phyloP scores from a whole-genome alignment of 2,329 filamentous ascomycete genomes.

The Botryotinia globosa region DNA sequence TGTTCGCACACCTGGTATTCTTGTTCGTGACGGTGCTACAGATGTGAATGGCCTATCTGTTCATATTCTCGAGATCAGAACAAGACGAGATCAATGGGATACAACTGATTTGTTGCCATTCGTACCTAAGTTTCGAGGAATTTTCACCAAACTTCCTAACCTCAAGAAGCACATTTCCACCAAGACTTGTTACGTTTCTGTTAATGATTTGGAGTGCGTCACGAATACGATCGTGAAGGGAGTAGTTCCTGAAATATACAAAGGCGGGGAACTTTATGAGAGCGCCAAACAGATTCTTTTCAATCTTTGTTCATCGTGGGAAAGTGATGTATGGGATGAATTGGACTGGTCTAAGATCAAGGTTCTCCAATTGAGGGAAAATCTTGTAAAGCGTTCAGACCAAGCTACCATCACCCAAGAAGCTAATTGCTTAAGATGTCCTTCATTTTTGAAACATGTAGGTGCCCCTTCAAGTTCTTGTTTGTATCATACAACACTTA shows the following conservation, averaged over 20 bases:
- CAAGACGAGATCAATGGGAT: conserved; percentile 65
- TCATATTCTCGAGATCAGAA: conserved; percentile 75
- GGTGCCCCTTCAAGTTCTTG: conserved; percentile 40
- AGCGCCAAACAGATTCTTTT: conserved; percentile 66
- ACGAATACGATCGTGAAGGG: conserved; percentile 64
- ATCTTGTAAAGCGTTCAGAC: conserved; percentile 68
- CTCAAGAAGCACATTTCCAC: conserved; percentile 64
- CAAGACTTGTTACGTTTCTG: conserved; percentile 65
- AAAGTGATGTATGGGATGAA: conserved; percentile 74
- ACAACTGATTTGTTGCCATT: conserved; percentile 87
- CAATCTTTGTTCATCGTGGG: conserved; percentile 71
- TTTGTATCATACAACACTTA: not conserved
- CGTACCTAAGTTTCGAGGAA: conserved; percentile 64
- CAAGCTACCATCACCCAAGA: conserved; percentile 61
- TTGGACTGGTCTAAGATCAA: conserved; percentile 78
- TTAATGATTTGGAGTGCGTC: conserved; percentile 80
- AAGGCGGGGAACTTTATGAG: conserved; percentile 48
- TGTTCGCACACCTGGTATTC: conserved; percentile 74
- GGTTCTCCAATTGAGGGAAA: conserved; percentile 76
- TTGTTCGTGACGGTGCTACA: conserved; percentile 72
- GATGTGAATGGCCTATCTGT: conserved; percentile 64
- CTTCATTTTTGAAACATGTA: conserved; percentile 82
- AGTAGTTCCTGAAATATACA: conserved; percentile 58
- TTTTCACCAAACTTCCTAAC: conserved; percentile 66
- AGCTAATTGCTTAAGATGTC: conserved; percentile 66